These are phyloP conservation scores for Yamadazyma ubonensis DNA, from an alignment of 805 yeast species.

Conservation along the genomic window DNA sequence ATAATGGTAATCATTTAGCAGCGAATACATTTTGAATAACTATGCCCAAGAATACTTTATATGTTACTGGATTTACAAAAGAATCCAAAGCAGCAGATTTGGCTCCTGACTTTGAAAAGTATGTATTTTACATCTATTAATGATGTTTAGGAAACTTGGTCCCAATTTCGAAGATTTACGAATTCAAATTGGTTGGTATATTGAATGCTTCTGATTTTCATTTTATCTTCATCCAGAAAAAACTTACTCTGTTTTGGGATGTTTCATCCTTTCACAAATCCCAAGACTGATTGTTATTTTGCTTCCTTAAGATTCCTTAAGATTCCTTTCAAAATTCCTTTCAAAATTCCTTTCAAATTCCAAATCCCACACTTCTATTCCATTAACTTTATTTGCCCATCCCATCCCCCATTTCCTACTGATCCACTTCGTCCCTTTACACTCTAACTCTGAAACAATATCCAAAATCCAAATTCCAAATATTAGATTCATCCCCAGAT, in stretches of 20 bases:
- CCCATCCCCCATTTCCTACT: conserved; percentile 4
- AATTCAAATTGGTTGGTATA: conserved; percentile 8
- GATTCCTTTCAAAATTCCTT: no score
- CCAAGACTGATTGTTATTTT: no score
- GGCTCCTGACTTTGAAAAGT: conserved; percentile 62
- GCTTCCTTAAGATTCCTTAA: no score
- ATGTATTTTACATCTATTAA: conserved; percentile 30
- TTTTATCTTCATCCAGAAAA: neutral
- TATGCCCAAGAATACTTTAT: conserved; percentile 51
- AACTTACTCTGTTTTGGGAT: no score
- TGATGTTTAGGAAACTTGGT: conserved; percentile 3
- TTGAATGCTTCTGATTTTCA: no score
- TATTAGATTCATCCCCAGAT: neutral
- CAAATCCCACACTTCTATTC: conserved; percentile 3
- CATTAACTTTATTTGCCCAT: conserved; percentile 1
- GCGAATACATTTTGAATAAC: neutral
- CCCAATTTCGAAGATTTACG: conserved; percentile 5
- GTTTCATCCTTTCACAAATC: no score
- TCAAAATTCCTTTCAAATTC: no score
- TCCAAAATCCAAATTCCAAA: conserved; percentile 1
- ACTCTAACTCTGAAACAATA: conserved; percentile 6
- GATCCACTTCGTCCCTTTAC: conserved; percentile 5
- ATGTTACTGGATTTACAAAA: conserved; percentile 56
- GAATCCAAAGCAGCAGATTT: conserved; percentile 56
- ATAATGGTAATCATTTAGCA: no score